Base-by-base conservation (phyloP, 176 grass and related monocot genomes). In the Microstegium vimineum region DNA sequence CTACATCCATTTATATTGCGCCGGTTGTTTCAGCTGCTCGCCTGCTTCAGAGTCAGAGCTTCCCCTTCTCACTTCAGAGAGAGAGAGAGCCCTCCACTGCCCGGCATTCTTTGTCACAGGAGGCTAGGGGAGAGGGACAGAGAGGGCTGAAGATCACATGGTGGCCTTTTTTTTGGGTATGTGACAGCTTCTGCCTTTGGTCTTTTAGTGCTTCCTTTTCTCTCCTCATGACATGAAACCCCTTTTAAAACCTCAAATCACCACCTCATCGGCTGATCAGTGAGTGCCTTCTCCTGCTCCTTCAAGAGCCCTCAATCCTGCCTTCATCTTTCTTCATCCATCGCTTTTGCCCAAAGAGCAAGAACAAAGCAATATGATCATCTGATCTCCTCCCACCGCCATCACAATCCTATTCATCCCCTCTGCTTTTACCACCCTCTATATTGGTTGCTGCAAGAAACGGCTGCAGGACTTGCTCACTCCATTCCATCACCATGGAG, bases 401-500 rank as follows among this genome's bases (percentile, higher is more conserved):
- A 77, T 83, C 71, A 14, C 63, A 81, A 76, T n/a, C 66, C 52
- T 60, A 72, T 56, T 32, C 17, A n/a, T n/a, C 46, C 46, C 46
- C 45, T 47, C 5, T 20, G 47, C 47, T 51, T 51, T 20, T 51
- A 51, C 33, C 74, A 37, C 26, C 22, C 23, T 78, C 56, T 59
- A 69, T 76, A 82, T 71, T 74, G 60, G 35, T 77, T 74, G 45
- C 45, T 82, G 41, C 66, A 79, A 85, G 75, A 71, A 47, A 42
- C 77, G 22, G 31, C 77, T 84, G 12, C 36, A 84, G 82, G 92
- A 88, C 92, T 80, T 76, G 66, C 75, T 78, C 30, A 13, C 40
- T n/a, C n/a, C n/a, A n/a, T n/a, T 30, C 81, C 77, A 98, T 93
- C 57, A 35, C 81, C 81, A 98, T 94, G 95, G 92, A 98, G 79